These are phyloP conservation scores for Globisporangium cylindrosporum DNA, from an alignment of 352 stramenopile genomes.

Conservation along the genomic window DNA sequence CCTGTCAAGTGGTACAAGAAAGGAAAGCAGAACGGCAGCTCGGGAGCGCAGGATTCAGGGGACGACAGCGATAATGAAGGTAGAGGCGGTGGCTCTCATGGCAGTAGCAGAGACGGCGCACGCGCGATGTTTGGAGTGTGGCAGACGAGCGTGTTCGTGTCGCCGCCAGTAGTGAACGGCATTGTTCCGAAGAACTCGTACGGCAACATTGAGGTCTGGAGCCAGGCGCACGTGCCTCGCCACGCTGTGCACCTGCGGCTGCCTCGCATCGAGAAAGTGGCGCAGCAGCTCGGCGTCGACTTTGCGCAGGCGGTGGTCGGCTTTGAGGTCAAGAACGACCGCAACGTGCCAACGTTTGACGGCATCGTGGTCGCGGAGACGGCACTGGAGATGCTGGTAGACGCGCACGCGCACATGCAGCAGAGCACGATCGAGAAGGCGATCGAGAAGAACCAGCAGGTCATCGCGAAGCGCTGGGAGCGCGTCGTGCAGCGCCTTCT, in stretches of 20 bases:
- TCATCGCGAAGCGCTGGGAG: slow-evolving; percentile 60
- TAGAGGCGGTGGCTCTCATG: background rate
- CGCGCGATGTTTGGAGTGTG: slow-evolving; percentile 64
- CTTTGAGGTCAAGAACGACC: slow-evolving; percentile 69
- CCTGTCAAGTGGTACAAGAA: slow-evolving; percentile 53
- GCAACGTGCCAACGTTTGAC: slow-evolving; percentile 62
- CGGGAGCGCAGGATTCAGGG: slow-evolving; percentile 16
- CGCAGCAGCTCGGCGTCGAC: slow-evolving; percentile 68
- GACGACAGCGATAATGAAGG: slow-evolving; percentile 10
- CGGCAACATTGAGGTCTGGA: slow-evolving; percentile 88
- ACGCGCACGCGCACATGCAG: slow-evolving; percentile 66
- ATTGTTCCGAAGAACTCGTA: slow-evolving; percentile 81
- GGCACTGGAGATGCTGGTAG: slow-evolving; percentile 46
- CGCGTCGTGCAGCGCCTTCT: slow-evolving; percentile 64
- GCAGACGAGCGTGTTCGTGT: slow-evolving; percentile 66
- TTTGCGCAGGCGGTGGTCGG: slow-evolving; percentile 78
- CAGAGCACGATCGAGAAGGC: slow-evolving; percentile 70
- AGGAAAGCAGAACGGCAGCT: slow-evolving; percentile 2
- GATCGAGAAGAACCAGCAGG: slow-evolving; percentile 58
- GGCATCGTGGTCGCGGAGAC: slow-evolving; percentile 65
- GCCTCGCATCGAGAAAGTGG: slow-evolving; percentile 60
- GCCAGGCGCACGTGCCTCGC: slow-evolving; percentile 52
- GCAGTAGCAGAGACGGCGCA: background rate
- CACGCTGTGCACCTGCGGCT: slow-evolving; percentile 61
- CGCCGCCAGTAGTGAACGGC: slow-evolving; percentile 52